Percentiles rank a stretch among this genome's conserved stretches.
Evolutionary conservation across 2,329 filamentous ascomycete species (phyloP).

Genomic region (Elsinoe fawcettii): DNA sequence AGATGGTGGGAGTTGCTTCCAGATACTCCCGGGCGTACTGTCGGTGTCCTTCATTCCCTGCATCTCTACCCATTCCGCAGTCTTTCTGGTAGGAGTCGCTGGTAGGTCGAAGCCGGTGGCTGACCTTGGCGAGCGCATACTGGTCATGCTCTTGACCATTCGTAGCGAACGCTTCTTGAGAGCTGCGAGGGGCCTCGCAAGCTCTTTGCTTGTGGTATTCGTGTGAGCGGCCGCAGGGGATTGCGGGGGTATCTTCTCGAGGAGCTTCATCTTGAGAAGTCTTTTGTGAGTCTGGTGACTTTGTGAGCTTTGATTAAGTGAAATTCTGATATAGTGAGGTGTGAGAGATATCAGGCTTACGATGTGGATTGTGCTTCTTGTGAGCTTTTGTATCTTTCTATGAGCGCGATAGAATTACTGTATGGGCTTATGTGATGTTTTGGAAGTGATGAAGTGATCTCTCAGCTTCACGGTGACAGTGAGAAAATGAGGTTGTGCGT

Average conservation of each 20-base stretch:
- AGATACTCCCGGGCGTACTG: background rate
- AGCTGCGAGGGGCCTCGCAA: background rate
- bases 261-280: conserved; percentile 3
- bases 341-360: background rate
- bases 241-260: background rate
- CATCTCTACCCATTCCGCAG: background rate
- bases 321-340: background rate
- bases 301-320: background rate
- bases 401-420: background rate
- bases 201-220: background rate
- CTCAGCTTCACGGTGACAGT: too few relatives aligned
- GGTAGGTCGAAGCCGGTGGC: background rate
- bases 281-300: background rate
- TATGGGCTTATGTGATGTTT: background rate
- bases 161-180: background rate
- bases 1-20: background rate
- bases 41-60: background rate
- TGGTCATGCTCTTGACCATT: background rate
- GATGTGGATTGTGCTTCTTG: background rate
- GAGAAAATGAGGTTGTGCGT: background rate
- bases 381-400: background rate
- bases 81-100: background rate
- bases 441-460: background rate
- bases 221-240: background rate
- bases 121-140: background rate